Evolutionary conservation across 805 yeast species (phyloP), one percentile per base, ranked within the genome.

Genomic region (Teunomyces lycoperdinae): DNA sequence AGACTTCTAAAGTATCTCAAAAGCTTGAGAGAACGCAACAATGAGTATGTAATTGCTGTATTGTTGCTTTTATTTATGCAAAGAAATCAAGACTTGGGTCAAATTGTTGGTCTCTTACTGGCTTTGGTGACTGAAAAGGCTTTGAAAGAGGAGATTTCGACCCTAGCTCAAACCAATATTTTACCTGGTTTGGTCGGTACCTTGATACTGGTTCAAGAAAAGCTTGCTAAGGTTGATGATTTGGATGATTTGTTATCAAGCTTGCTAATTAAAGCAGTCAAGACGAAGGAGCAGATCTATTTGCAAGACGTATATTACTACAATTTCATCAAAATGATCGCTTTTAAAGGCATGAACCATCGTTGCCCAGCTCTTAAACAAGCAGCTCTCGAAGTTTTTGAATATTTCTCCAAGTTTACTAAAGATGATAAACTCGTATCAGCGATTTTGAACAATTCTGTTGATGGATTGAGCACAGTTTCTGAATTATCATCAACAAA

Each of bases 301-400:
- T 10, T 14, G 17, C 27, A 29, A 5, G 56, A 57, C 50, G 27
- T 36, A 2, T 30, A 42, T 16, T 58, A 60, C 45, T 69, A 58
- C 49, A 56, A 62, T 42, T 64, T 65, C 42, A 63, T 54, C 38
- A 67, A 63, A 47, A 51, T 58, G 8, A 51, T 71, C 45, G 73
- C 63, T 1, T 62, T 71, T 51, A 66, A 66, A 50, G 53, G 62
- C 11, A 54, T 60, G 38, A 57, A 55, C 42, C 45, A 50, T 20
- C 5, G 24, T 20, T 20, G 4, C 6, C 24, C 24, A 9, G 59
- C 54, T 10, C 28, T 9, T 26, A 42, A 51, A n/a, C 50, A 54
- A 29, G 48, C 46, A 10, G 44, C 49, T 8, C 48, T 61, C 5
- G 38, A 47, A 8, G 20, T 55, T 33, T 42, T 71, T 11, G 34